Conservation (phyloP, 306 rosid genomes). For the Herpetospermum pedunculosum region DNA sequence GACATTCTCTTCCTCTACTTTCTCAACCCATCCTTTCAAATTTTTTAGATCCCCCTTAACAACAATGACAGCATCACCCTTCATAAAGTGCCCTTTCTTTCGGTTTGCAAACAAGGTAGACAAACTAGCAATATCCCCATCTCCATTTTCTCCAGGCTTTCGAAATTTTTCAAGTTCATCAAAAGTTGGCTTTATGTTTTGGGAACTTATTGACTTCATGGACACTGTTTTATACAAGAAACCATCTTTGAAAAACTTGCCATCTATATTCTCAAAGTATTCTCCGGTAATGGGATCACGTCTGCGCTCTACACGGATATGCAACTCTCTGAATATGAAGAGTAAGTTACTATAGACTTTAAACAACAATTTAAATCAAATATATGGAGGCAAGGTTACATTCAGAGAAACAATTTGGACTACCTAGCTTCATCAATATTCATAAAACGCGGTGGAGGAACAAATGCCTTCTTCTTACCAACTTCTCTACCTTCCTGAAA, state of each 20-base stretch:
- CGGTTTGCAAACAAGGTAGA: constrained; percentile 84
- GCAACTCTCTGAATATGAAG: constrained; percentile 61
- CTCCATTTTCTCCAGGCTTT: constrained; percentile 85
- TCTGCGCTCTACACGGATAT: constrained; percentile 84
- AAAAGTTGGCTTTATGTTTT: constrained; percentile 77
- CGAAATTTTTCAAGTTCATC: constrained; percentile 94
- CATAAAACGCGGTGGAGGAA: constrained; percentile 98
- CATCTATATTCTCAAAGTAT: constrained; percentile 72
- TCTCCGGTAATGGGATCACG: constrained; percentile 85
- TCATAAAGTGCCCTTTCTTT: constrained; percentile 94
- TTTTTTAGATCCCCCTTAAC: constrained; percentile 86
- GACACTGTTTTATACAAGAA: constrained; percentile 82
- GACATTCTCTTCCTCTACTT: constrained; percentile 85
- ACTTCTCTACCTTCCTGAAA: constrained; percentile 95
- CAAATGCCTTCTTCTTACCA: constrained; percentile 85
- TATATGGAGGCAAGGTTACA: constrained; percentile 10
- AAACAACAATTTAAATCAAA: constrained; percentile 6
- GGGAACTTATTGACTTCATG: constrained; percentile 71
- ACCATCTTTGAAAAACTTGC: constrained; percentile 94
- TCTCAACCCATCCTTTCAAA: constrained; percentile 95
- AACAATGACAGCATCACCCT: constrained; percentile 91
- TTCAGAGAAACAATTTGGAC: constrained; percentile 4
- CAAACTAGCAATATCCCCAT: constrained; percentile 69
- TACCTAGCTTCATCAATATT: constrained; percentile 95
- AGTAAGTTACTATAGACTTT: constrained; percentile 11